Base-by-base conservation (phyloP, 306 rosid genomes). In the Neltuma alba region DNA sequence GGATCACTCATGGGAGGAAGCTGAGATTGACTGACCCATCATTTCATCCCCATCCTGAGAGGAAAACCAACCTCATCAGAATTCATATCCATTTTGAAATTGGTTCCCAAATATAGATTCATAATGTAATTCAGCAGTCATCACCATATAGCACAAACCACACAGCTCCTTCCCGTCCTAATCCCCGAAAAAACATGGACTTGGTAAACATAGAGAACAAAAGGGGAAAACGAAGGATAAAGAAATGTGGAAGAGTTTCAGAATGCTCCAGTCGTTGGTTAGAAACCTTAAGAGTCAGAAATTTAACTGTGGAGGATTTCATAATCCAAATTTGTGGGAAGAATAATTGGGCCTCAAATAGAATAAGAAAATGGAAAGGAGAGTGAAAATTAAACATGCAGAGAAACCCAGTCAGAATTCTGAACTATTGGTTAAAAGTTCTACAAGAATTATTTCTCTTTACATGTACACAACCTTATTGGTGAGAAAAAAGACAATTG, bases 11-110 rank as follows among this genome's bases (percentile, higher is more conserved):
- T 33, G 21, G 85, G 80, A 63, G 88, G 89, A 83, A 83, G 84
- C 79, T 86, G 96, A 81, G 87, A 85, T 76, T 85, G 92, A 72
- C 83, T 76, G 41, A 89, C 80, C 96, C 90, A 88, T 76, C 79
- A 80, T 82, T 82, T 87, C 87, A 79, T 78, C 70, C 79, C 82
- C 89, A 79, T 76, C 89, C 89, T 86, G 90, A 64, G 75, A 80
- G 79, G 67, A 83, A 73, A 81, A 81, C 76, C 44, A 77, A 76
- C 63, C 42, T 69, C 80, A 21, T 89, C 80, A 83, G 82, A 69
- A 81, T 85, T 76, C 83, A 50, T 67, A 77, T 75, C 86, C 76
- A 76, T 83, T 44, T 57, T 85, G 63, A 82, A 23, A 37, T 44
- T 27, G 20, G 18, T 60, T 60, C n/a, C 37, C n/a, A 14, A 5